Evolutionary conservation across 1,284 basidiomycete species (phyloP), one percentile per base, ranked within the genome.

Genomic region (Trametes hirsuta): DNA sequence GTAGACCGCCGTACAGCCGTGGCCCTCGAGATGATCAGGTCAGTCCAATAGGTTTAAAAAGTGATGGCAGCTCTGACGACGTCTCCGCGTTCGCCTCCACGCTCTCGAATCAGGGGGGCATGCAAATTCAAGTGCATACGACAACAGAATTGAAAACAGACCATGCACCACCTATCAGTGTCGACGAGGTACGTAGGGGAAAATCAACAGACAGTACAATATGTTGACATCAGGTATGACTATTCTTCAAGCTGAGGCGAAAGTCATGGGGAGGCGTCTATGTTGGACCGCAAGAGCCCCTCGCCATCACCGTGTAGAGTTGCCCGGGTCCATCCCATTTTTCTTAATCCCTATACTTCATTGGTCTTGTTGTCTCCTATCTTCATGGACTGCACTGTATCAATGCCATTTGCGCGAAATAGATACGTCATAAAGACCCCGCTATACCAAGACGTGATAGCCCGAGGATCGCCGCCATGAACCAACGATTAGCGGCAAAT

Each of bases 121-220:
- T 66, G 14, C 55, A 60, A 35, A 64, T 66, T 34, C 55, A 66
- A 30, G 55, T 66, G 1, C 60, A 58, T 14, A 66, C 58, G 10
- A 30, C 55, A 2, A 66, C 65, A 8, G 62, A 63, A 40, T 21
- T 56, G 18, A 66, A 66, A 53, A 62, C 59, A 1, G 65, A 66
- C 42, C 53, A 52, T 1, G 37, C 52, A 8, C 50, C 56, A 4
- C 51, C 57, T 10, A 48, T 36, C 18, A 45, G 35, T 5, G 39
- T 30, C 18, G 48, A 59, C 22, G 61, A 66, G 64, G 64, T 59
- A 45, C 24, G 49, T 24, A 15, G 3, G 18, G 4, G 4, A 8
- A 30, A 30, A 8, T 30, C 18, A 18, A 12, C 18, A 12, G 25
- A 12, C 18, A 25, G 10, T 25, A 25, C 3, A 21, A 22, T 12